A percentile compares a stretch with the other conserved stretches of the same genome.
These are phyloP conservation scores for Citrullus amarus DNA, from an alignment of 306 rosid species.

Conservation along the genomic window DNA sequence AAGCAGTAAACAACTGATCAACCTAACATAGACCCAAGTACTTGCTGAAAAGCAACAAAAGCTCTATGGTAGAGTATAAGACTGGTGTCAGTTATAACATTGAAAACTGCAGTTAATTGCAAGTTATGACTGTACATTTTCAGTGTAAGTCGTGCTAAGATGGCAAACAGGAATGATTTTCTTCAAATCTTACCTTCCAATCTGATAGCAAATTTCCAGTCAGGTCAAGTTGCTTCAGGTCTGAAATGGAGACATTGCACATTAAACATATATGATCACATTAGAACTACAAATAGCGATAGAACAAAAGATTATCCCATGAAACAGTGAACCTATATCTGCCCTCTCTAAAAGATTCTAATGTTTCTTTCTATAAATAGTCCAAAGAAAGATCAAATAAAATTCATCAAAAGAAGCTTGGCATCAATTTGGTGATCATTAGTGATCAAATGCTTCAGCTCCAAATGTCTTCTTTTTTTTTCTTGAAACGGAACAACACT, in stretches of 20 bases:
- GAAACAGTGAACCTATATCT: neutral
- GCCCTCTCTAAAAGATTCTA: neutral
- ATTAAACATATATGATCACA: neutral
- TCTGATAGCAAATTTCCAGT: slow-evolving; percentile 81
- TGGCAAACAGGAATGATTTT: slow-evolving; percentile 6
- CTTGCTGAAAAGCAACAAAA: neutral
- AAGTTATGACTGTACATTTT: slow-evolving; percentile 4
- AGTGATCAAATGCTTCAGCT: neutral
- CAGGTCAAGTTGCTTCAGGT: slow-evolving; percentile 71
- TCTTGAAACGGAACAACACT: too few species aligned
- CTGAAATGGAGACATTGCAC: slow-evolving; percentile 29
- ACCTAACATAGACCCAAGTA: neutral
- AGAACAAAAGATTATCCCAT: neutral
- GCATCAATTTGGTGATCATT: neutral
- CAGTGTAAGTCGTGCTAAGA: slow-evolving; percentile 6
- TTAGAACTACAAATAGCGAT: neutral
- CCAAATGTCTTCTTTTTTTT: neutral
- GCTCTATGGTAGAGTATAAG: neutral
- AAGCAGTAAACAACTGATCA: neutral
- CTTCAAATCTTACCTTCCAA: slow-evolving; percentile 59
- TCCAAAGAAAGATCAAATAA: neutral
- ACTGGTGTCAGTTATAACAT: neutral
- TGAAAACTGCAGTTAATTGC: neutral
- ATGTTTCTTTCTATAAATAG: neutral
- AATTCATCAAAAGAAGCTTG: neutral